These are phyloP conservation scores for Chamaecyparis obtusa DNA, from an alignment of 75 land plant genomes.

Conservation along the genomic window DNA sequence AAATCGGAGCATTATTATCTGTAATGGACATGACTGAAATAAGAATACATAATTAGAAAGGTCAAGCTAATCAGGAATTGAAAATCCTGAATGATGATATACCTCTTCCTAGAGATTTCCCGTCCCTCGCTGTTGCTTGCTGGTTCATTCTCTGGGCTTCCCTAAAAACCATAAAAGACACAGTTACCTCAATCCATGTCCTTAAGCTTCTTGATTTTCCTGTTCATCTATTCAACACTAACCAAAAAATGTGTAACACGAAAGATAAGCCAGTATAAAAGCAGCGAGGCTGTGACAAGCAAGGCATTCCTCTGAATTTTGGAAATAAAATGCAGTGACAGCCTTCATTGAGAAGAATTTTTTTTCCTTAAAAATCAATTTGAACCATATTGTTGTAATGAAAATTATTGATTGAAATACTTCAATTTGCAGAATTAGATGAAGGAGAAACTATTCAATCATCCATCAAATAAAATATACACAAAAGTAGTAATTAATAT, in stretches of 20 bases:
- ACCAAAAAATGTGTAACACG: slow-evolving; percentile 25
- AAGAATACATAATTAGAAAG: too few relatives aligned
- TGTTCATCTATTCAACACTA: slow-evolving; percentile 9
- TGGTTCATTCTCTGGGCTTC: not conserved
- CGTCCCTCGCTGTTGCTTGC: not conserved
- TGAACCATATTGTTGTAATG: too few relatives aligned
- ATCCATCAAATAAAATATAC: too few relatives aligned
- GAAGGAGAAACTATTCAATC: too few relatives aligned
- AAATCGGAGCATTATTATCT: not conserved
- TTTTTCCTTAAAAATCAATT: too few relatives aligned
- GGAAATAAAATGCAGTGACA: too few relatives aligned
- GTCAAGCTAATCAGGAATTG: not conserved
- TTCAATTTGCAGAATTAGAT: too few relatives aligned
- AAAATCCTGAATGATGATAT: not conserved
- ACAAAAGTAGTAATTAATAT: too few relatives aligned
- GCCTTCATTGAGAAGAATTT: too few relatives aligned
- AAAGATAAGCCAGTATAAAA: slow-evolving; percentile 18
- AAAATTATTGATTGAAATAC: too few relatives aligned
- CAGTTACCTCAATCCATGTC: not conserved
- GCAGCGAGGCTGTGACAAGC: too few relatives aligned
- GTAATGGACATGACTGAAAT: not conserved
- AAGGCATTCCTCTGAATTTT: too few relatives aligned
- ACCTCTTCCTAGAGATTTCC: slow-evolving; percentile 11
- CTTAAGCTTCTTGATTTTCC: slow-evolving; percentile 31
- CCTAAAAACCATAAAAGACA: not conserved